Base-by-base conservation (phyloP, 2,329 filamentous ascomycete species). In the Knoxdaviesia proteae region DNA sequence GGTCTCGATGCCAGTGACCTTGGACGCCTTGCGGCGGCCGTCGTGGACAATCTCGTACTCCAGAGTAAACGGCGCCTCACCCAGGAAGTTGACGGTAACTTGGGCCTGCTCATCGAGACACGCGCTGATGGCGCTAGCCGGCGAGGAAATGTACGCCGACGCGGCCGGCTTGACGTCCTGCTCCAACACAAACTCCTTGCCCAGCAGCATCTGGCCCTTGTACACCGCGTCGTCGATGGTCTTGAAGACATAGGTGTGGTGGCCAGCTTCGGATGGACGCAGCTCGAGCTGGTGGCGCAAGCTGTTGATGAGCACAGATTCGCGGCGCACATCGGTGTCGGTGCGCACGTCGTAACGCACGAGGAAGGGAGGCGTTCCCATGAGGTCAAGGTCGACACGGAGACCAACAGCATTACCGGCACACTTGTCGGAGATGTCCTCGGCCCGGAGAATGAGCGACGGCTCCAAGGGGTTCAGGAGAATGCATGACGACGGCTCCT, bases 121-220 rank as follows among this genome's bases (percentile, higher is more conserved):
- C 40, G 81, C 76, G 51, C 72, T 77, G 46, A 75, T 67, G 29
- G 61, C 61, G 35, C 65, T 62, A 20, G 67, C 62, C 6, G 65
- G 63, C 31, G 68, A 62, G 38, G 71, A 67, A 44, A 86, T 67
- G 47, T 78, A 74, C 30, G 88, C 88, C 7, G 80, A 83, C 6
- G 90, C 88, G 4, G 87, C 83, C 7, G 90, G 90, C 58, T 92
- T 94, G 50, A 98, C 88, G 52, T 84, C 78, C 58, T 96, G 88
- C 58, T 92, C 80, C 36, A 96, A 62, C 7, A 73, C 60, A 47
- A 79, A 69, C 41, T 70, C 67, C 8, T 70, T 61, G 36, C 78
- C 73, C 32, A 66, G 67, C 29, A 92, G 60, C 31, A 67, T 64
- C 41, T 79, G 68, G 2, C 68, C 68, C 33, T 69, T 70, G 60